Evolutionary conservation across 768 basidiomycete species (phyloP), one percentile per base, ranked within the genome.

Genomic region (Kwoniella newhampshirensis): DNA sequence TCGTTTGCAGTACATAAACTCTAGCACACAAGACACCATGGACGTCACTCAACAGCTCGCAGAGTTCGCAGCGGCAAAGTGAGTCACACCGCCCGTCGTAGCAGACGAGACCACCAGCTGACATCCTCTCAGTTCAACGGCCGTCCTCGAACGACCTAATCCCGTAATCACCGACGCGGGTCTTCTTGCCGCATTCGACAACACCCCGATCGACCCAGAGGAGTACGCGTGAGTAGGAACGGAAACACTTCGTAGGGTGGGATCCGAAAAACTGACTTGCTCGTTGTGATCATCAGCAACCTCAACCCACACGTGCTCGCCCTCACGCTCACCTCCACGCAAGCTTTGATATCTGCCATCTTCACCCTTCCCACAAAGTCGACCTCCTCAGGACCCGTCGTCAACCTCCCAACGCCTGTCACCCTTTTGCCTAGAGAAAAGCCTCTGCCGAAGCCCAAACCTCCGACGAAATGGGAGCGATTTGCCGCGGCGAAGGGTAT

Each of bases 401-500:
- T 87, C 1, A 81, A 84, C 54, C 86, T 96, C 2, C 93, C 94
- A 0, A 70, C 84, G 1, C 87, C 89, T 2, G 83, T 81, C 1
- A 89, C 87, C 25, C 79, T 81, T 44, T 83, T 98, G 0, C 96
- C 96, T 0, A 84, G 96, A 21, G 83, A 91, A 27, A 98, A 99
- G 75, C 90, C 89, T 0, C 80, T 98, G 2, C 96, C 93, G 0
- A 93, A 91, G 69, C 87, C 88, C 2, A 96, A 94, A 77, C 86
- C 87, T 8, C 85, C 82, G 30, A 98, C 94, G 6, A 98, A 96
- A 77, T 99, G 96, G 96, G 90, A 98, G 79, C 81, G 84, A 54
- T 99, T 98, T 70, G 94, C 94, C 4, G 85, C 86, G 44, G 86
- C 89, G 35, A 97, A 96, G 79, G 96, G 96, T 35, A 98, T 98